Percentiles rank a stretch among this genome's conserved stretches.
Evolutionary conservation across 1,284 basidiomycete genomes (phyloP).

Genomic region (Boletus holoroseus): DNA sequence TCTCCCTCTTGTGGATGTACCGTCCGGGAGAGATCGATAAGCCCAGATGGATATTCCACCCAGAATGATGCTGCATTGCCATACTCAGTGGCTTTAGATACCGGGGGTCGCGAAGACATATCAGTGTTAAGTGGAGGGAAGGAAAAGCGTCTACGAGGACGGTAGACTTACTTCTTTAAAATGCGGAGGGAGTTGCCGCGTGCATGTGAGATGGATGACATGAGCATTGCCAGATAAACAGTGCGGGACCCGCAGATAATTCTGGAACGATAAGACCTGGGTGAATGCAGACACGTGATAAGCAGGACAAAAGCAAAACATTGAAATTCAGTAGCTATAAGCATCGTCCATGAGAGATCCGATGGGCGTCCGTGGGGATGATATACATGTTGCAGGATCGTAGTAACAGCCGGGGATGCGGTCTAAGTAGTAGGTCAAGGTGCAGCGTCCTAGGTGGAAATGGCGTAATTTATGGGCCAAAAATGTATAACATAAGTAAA

Average conservation of each 20-base stretch:
- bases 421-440: conserved; percentile 19
- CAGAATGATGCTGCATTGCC: conserved; percentile 55
- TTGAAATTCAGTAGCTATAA: conserved; percentile 8
- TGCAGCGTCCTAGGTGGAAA: conserved; percentile 4
- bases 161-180: conserved; percentile 10
- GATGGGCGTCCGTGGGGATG: conserved; percentile 13
- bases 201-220: conserved; percentile 1
- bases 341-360: conserved; percentile 18
- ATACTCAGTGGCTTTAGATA: conserved; percentile 45
- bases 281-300: conserved; percentile 7
- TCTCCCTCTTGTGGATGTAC: conserved; percentile 28
- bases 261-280: conserved; percentile 13
- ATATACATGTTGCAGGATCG: conserved; percentile 15
- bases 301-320: conserved; percentile 3
- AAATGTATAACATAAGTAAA: conserved; percentile 12
- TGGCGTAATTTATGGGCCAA: conserved; percentile 6
- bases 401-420: conserved; percentile 10
- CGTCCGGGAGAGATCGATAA: conserved; percentile 55
- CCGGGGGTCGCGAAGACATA: conserved; percentile 42
- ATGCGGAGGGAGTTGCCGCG: background rate
- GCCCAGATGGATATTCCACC: conserved; percentile 62
- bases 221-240: background rate
- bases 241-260: conserved; percentile 2
- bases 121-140: conserved; percentile 33
- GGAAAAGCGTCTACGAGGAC: background rate